These are phyloP conservation scores for Cladophialophora psammophila DNA, from an alignment of 2,329 filamentous ascomycete genomes.

Conservation along the genomic window DNA sequence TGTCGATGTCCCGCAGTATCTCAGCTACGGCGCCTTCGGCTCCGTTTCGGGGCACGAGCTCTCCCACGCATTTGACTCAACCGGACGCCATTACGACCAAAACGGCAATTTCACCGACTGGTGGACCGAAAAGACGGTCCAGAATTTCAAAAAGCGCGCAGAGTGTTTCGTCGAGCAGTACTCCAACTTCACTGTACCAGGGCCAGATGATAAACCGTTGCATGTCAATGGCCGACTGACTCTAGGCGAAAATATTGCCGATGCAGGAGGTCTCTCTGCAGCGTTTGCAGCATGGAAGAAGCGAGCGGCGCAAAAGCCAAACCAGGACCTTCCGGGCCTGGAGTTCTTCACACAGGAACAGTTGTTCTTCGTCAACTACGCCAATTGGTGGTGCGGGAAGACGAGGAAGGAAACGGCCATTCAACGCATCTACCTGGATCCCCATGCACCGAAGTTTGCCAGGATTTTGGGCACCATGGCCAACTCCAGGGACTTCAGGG, in stretches of 20 bases:
- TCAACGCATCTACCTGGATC: conserved; percentile 66
- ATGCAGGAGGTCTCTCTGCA: conserved; percentile 70
- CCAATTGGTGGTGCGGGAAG: conserved; percentile 73
- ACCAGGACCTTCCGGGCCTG: conserved; percentile 66
- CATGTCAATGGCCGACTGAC: conserved; percentile 70
- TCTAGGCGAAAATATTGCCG: conserved; percentile 74
- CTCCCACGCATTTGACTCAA: conserved; percentile 73
- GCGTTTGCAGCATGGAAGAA: conserved; percentile 72
- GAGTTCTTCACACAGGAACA: conserved; percentile 70
- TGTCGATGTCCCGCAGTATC: conserved; percentile 63
- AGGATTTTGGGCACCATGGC: conserved; percentile 69
- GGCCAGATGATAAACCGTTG: conserved; percentile 61
- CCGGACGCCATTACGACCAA: conserved; percentile 69
- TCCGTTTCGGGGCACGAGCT: conserved; percentile 73
- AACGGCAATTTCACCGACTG: conserved; percentile 70
- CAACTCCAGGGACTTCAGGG: conserved; percentile 71
- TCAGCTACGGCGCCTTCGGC: conserved; percentile 74
- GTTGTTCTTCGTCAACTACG: conserved; percentile 72
- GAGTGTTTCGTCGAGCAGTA: conserved; percentile 75
- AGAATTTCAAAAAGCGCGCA: conserved; percentile 65
- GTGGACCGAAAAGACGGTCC: conserved; percentile 69
- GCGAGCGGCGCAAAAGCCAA: conserved; percentile 60
- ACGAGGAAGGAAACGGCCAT: conserved; percentile 65
- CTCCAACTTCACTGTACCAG: conserved; percentile 64
- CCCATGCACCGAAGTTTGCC: conserved; percentile 69